Conservation (phyloP, 345 rosid species). For the Excoecaria cochinchinensis region DNA sequence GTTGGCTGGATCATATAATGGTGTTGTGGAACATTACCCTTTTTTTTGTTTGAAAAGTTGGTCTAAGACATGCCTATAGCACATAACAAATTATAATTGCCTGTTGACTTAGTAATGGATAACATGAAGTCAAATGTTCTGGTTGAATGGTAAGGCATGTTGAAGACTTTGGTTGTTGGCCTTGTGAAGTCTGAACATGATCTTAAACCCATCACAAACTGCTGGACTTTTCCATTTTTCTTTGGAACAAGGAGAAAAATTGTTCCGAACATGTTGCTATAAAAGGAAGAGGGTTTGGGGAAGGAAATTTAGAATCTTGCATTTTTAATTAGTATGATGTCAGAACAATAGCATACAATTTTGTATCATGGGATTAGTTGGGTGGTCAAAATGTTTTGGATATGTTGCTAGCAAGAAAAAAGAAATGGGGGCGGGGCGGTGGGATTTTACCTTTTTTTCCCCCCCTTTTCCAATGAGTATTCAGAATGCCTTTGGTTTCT, state of each 20-base stretch:
- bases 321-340: too few species aligned
- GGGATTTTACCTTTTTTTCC: too few species aligned
- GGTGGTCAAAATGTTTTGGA: background rate
- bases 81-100: background rate
- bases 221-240: background rate
- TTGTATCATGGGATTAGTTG: background rate
- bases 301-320: too few species aligned
- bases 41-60: too few species aligned
- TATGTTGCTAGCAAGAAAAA: background rate
- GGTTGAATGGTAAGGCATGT: background rate
- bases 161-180: background rate
- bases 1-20: background rate
- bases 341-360: background rate
- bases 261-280: too few species aligned
- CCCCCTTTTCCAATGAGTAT: too few species aligned
- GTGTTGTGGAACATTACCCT: background rate
- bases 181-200: background rate
- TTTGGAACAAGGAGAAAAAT: slow-evolving; percentile 1
- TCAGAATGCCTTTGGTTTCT: too few species aligned
- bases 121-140: background rate
- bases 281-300: too few species aligned
- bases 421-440: too few species aligned
- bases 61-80: background rate
- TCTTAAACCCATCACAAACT: too few species aligned
- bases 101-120: background rate